Evolutionary conservation across 176 grass and related monocot genomes (phyloP).

Genomic region (Oryza longistaminata): DNA sequence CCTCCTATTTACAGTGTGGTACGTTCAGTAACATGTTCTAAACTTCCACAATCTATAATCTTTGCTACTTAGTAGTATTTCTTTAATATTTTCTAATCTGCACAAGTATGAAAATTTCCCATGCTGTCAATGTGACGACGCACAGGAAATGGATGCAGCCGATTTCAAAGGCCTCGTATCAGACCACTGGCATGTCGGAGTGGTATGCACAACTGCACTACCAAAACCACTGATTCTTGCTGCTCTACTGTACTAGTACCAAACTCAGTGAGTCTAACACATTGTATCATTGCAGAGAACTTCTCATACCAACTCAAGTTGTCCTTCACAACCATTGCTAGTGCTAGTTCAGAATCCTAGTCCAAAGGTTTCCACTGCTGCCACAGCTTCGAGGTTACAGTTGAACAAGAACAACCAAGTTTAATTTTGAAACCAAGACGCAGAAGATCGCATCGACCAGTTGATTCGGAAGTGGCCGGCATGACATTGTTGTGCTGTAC

Average conservation of each 20-base stretch:
- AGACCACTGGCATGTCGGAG: conserved; percentile 92
- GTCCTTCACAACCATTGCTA: conserved; percentile 53
- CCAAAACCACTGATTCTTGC: background rate
- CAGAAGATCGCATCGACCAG: conserved; percentile 11
- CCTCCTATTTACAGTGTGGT: conserved; percentile 96
- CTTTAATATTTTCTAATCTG: background rate
- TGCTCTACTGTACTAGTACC: background rate
- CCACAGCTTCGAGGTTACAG: conserved; percentile 24
- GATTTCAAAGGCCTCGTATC: conserved; percentile 80
- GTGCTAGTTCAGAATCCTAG: conserved; percentile 80
- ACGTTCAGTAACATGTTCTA: conserved; percentile 13
- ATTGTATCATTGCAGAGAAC: conserved; percentile 51
- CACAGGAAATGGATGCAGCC: conserved; percentile 79
- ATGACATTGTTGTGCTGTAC: background rate
- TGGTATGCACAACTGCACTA: conserved; percentile 56
- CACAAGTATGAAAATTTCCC: conserved; percentile 9
- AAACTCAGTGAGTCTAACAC: conserved; percentile 18
- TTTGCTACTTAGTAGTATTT: background rate
- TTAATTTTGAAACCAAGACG: conserved; percentile 14
- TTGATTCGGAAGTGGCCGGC: conserved; percentile 10
- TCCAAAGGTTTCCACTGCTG: conserved; percentile 18
- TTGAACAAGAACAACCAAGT: conserved; percentile 32
- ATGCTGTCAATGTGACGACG: conserved; percentile 1
- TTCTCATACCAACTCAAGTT: conserved; percentile 25
- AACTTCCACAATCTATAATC: background rate